Percentiles rank a stretch among this genome's conserved stretches.
These are phyloP conservation scores for Trichoderma sp. DNA, from an alignment of 2,329 filamentous ascomycete genomes.

Conservation along the genomic window DNA sequence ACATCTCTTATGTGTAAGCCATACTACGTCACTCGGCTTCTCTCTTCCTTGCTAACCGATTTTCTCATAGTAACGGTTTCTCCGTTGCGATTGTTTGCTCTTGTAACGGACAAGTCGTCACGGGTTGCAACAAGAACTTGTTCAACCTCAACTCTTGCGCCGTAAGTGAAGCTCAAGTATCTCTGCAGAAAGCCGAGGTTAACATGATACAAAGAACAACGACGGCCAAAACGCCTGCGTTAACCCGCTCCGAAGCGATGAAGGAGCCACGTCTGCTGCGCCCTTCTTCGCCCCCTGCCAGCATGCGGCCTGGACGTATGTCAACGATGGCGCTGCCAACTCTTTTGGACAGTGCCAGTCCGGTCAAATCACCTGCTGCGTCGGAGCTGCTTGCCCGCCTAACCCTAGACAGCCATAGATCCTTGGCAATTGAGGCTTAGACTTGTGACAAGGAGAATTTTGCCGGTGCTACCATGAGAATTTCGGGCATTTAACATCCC, in stretches of 20 bases:
- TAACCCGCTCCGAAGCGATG: neutral
- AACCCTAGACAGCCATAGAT: constrained; percentile 1
- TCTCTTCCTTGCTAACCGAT: too few species aligned
- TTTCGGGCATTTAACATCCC: neutral
- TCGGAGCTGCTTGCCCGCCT: constrained; percentile 2
- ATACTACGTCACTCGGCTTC: too few species aligned
- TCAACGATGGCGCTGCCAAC: constrained; percentile 5
- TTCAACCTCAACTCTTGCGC: neutral
- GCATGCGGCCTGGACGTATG: neutral
- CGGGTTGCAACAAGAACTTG: constrained; percentile 8
- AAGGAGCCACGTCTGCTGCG: constrained; percentile 1
- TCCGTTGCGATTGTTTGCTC: constrained; percentile 6
- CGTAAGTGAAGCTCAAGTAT: neutral
- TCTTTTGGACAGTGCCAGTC: neutral
- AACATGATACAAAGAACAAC: neutral
- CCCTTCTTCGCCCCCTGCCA: constrained; percentile 5
- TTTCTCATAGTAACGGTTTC: neutral
- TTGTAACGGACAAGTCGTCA: neutral
- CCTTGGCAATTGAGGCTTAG: neutral
- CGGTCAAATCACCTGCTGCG: constrained; percentile 1
- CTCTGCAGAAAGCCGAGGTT: neutral
- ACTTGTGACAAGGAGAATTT: neutral
- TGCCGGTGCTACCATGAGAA: neutral
- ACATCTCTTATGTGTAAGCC: neutral
- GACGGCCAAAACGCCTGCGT: neutral